Evolutionary conservation across 2,329 filamentous ascomycete genomes (phyloP), one percentile per base, ranked within the genome.

Genomic region (Aspergillus niger): DNA sequence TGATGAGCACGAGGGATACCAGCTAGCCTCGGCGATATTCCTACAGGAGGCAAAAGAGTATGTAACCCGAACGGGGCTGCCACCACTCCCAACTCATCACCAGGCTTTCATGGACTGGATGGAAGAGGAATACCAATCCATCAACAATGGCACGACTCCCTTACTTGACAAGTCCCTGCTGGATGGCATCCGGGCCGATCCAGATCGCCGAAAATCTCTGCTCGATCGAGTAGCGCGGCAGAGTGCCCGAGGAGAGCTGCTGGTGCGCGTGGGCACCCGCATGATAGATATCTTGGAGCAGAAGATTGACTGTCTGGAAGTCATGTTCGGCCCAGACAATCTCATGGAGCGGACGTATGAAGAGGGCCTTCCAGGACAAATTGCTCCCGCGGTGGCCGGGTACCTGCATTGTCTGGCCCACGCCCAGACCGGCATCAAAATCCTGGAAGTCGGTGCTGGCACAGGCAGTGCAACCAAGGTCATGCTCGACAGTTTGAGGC

Each of bases 261-360:
- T 53, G n/a, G 30, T 53, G 8, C 50, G 50, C 8, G 24, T 53
- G 13, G 50, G 30, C 15, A 15, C 50, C 17, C 30, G 41, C 15
- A 53, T 53, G n/a, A 7, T 26, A 4, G 15, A 30, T 17, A 22
- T 53, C 39, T 32, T 53, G 4, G n/a, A 41, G 17, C 50, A 53
- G 15, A 39, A 38, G 30, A 22, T 38, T 13, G 50, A 53, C 50
- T 38, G 30, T 6, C 30, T 53, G 11, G 36, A 39, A 17, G 30
- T 22, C 17, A 53, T 53, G 50, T 53, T 53, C 26, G 50, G 50
- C 7, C 50, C 20, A n/a, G 50, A 53, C 17, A 38, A 53, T 13
- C 32, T 53, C 17, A 53, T 53, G 50, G 50, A 20, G 2, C 41
- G 26, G 5, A 47, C 41, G 13, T 48, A 47, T 32, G 20, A 56